Base-by-base conservation (phyloP, 495 filamentous ascomycete species). In the Penicillium odoratum region DNA sequence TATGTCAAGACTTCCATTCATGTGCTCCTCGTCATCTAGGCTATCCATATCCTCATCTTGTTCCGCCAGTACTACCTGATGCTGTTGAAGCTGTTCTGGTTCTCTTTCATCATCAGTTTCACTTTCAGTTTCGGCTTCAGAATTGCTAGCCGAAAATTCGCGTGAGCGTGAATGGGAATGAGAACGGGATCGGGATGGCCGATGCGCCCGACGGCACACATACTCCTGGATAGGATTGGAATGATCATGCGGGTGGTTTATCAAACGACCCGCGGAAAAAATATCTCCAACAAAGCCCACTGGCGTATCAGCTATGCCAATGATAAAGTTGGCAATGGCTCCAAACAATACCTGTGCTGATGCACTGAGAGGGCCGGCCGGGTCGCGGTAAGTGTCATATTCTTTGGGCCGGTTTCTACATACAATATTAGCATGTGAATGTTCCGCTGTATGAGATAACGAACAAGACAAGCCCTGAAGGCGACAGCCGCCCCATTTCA, bases 251-350 rank as follows among this genome's bases (percentile, higher is more conserved):
- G 13, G 86, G 82, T 29, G 78, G 72, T 51, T 80, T 72, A 67
- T 1, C 78, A 87, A 29, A 75, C 76, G 33, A 86, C 65, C 16
- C 71, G 74, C 69, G 78, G 90, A 59, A 79, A 77, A 61, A 85
- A 67, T 72, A 65, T 60, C 89, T 73, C 21, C 72, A 57, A 90
- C 85, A n/a, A 96, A 81, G 13, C 88, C 88, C 11, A 81, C 76
- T 0, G 93, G 93, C 25, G 97, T 83, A 61, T 95, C 91, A 4
- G 88, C 89, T 33, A 93, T 74, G 0, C 91, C 92, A 80, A 93
- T 89, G 64, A 88, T 80, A 49, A 98, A 82, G 56, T 79, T 87
- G 13, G 85, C 79, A 38, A 91, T 76, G 8, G 91, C 89, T 5
- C 91, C 91, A 13, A 93, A 74, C 3, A 97, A 69, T 0, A 91